Evolutionary conservation across 2,329 filamentous ascomycete genomes (phyloP), one percentile per base, ranked within the genome.

Genomic region (Phialemoniopsis sp.): DNA sequence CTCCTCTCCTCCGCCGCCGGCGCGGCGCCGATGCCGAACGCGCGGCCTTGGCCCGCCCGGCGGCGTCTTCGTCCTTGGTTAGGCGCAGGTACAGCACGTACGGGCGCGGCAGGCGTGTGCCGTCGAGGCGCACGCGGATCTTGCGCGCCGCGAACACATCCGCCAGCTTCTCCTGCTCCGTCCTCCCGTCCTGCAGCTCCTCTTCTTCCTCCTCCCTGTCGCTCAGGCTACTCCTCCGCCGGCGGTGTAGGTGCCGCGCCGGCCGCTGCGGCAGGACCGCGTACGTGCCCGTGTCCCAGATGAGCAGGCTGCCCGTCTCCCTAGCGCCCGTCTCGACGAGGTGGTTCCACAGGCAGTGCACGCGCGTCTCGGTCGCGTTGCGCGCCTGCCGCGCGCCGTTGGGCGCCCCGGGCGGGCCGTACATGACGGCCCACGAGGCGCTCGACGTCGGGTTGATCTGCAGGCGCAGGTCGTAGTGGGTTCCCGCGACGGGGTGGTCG

Each of bases 401-500:
- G 5, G 74, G 67, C 52, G 80, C 68, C 0, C 77, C 79, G 0
- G 77, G 78, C 14, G 78, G 53, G 2, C 78, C 78, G 50, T 81
- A 82, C 76, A 80, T 80, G 46, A 82, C 68, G 1, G 78, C 76
- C 70, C 69, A 87, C 43, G 77, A 83, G 10, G 77, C 72, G 18
- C 80, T 82, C 52, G 82, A 86, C 1, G 74, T 73, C 41, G 72
- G 68, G 21, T 83, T 87, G 54, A 87, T 82, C 56, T 87, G 82
- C 14, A 87, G 64, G 3, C 83, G 70, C 15, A 87, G 66, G 56
- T 87, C 84, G 63, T 87, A 85, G 54, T 84, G 79, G 2, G 72
- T 70, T 17, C 83, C 82, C 9, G 83, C 80, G 32, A 85, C 57
- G 2, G 83, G 84, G 53, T 87, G 83, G 52, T 86, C 82, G 54